Percentiles rank a stretch among this genome's conserved stretches.
These are phyloP conservation scores for Massariosphaeria phaeospora DNA, from an alignment of 495 filamentous ascomycete genomes.

Conservation along the genomic window DNA sequence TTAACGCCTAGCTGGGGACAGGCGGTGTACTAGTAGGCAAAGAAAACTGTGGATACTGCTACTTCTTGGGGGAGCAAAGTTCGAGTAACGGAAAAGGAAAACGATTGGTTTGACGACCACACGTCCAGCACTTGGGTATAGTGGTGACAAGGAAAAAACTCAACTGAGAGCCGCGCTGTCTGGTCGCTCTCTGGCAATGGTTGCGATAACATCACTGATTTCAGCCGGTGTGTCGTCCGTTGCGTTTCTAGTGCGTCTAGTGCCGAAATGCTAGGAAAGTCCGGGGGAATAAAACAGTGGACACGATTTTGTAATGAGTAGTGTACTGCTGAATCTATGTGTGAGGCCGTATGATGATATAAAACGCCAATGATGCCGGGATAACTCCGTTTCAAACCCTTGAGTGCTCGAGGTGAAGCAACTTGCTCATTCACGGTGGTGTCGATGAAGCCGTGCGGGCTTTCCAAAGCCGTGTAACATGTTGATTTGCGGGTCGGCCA, in stretches of 20 bases:
- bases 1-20: slow-evolving; percentile 9
- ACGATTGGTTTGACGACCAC: slow-evolving; percentile 13
- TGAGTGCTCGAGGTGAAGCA: slow-evolving; percentile 3
- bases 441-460: too few relatives aligned
- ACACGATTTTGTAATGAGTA: slow-evolving; percentile 7
- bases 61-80: background rate
- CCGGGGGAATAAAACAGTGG: background rate
- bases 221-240: background rate
- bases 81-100: background rate
- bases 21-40: background rate
- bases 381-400: slow-evolving; percentile 1
- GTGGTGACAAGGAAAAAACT: slow-evolving; percentile 12
- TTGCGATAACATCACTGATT: too few relatives aligned
- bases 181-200: too few relatives aligned
- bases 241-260: background rate
- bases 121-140: slow-evolving; percentile 30
- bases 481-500: too few relatives aligned
- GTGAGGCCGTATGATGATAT: slow-evolving; percentile 5
- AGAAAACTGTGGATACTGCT: background rate
- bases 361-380: slow-evolving; percentile 25
- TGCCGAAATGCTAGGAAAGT: background rate
- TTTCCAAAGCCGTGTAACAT: too few relatives aligned
- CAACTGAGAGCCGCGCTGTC: background rate
- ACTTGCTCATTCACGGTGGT: slow-evolving; percentile 6
- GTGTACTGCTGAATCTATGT: background rate